Evolutionary conservation across 805 yeast genomes (phyloP), one percentile per base, ranked within the genome.

Genomic region (Yarrowia phangngaensis): DNA sequence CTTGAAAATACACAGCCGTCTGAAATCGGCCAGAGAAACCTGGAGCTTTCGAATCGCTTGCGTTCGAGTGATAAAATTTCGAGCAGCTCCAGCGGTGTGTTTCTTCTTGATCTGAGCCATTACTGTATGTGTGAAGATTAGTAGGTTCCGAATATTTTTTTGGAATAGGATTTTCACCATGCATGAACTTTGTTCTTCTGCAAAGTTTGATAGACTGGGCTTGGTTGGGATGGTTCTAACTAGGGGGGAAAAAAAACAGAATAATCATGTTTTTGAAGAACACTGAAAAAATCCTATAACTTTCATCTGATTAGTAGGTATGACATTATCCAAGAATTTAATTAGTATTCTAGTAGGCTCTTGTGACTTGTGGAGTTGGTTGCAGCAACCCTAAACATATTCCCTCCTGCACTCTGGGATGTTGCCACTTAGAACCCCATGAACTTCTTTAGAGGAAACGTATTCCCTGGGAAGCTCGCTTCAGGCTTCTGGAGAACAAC

Each of bases 31-130:
- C 41, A 92, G 73, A 2, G 97, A 84, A 20, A 92, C 83, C 68
- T 92, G 98, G 54, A 92, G 72, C 64, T 82, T 87, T 67, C 82
- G 81, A 41, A 92, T 82, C 4, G 98, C 98, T 66, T 87, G 96
- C 0, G 96, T 82, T 69, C 98, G 78, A 35, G 97, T 89, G 63
- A 92, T 75, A 69, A 82, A 92, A 68, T 87, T 85, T 70, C 82
- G 85, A 54, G 96, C 95, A 59, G 85, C 86, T 67, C 97, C 97
- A 48, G 81, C 68, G 54, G 82, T 55, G 58, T 88, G 86, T 71
- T 75, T 88, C 81, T 80, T 87, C 74, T 82, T 83, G 57, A 86
- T 80, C 69, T 76, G 76, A 58, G 29, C 48, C 48, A 41, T 41
- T 22, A 35, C 30, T 19, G 34, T 28, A 22, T 30, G 35, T 41